A percentile compares a stretch with the other conserved stretches of the same genome.
Conservation (phyloP, 1,284 basidiomycete species). For the Leccinum huronense region DNA sequence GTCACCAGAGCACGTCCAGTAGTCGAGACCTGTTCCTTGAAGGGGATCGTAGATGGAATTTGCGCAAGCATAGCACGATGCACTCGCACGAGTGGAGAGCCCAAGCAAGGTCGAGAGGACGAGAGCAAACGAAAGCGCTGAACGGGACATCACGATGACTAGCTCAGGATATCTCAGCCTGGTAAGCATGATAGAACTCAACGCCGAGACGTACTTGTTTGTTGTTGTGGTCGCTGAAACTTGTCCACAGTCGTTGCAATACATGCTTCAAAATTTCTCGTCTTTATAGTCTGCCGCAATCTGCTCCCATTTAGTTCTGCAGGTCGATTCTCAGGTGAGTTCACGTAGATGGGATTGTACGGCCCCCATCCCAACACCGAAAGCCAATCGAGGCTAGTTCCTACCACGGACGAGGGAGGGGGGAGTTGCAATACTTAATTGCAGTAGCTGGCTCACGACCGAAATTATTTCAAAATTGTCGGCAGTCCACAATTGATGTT, state of each 20-base stretch:
- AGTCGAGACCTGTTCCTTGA: constrained; percentile 14
- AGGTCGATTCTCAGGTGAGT: background rate
- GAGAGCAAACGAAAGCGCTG: constrained; percentile 4
- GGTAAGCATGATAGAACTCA: background rate
- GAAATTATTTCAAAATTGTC: too few species aligned
- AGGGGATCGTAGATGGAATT: constrained; percentile 18
- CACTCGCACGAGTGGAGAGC: constrained; percentile 9
- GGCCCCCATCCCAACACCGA: background rate
- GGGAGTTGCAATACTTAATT: too few species aligned
- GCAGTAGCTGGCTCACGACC: too few species aligned
- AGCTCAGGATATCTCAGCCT: background rate
- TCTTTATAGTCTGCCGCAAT: background rate
- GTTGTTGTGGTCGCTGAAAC: background rate
- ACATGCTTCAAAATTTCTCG: background rate
- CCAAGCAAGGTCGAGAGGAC: constrained; percentile 12
- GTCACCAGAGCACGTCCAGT: constrained; percentile 19
- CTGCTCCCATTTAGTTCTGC: background rate
- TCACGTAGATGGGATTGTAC: background rate
- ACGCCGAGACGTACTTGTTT: background rate
- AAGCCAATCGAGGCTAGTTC: background rate
- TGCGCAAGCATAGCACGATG: constrained; percentile 11
- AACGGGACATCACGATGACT: constrained; percentile 9
- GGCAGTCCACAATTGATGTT: too few species aligned
- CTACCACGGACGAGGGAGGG: background rate
- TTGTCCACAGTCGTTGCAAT: background rate